Percentiles rank a stretch among this genome's conserved stretches.
phyloP scores from a whole-genome alignment of 352 stramenopile species.

The Globisporangium spiculum region DNA sequence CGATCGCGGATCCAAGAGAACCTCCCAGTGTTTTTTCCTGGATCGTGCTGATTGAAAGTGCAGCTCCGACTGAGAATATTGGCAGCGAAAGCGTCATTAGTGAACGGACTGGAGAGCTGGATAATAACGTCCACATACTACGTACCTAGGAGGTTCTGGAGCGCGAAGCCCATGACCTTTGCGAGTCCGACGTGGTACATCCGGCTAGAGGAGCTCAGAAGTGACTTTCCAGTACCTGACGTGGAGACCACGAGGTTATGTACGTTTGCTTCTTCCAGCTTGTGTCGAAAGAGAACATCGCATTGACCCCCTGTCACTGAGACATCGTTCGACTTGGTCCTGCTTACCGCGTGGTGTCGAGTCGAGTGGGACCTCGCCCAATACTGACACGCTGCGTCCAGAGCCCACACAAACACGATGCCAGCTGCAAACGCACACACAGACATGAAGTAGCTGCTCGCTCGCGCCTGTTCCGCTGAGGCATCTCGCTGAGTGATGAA shows the following conservation, averaged over 20 bases:
- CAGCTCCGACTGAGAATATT: neutral
- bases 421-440: neutral
- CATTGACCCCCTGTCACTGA: neutral
- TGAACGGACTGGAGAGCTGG: neutral
- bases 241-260: neutral
- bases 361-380: neutral
- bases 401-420: neutral
- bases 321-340: neutral
- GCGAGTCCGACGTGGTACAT: neutral
- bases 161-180: conserved; percentile 2
- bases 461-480: neutral
- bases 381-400: neutral
- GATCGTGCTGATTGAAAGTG: neutral
- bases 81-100: neutral
- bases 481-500: neutral
- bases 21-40: neutral
- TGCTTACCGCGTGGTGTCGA: neutral
- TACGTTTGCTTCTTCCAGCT: neutral
- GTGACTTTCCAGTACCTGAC: no score
- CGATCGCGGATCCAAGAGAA: neutral
- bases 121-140: neutral
- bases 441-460: neutral
- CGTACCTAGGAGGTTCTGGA: conserved; percentile 1
- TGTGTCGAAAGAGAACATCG: neutral
- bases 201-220: neutral